Evolutionary conservation across 306 rosid species (phyloP).

Genomic region (Casuarina glauca): DNA sequence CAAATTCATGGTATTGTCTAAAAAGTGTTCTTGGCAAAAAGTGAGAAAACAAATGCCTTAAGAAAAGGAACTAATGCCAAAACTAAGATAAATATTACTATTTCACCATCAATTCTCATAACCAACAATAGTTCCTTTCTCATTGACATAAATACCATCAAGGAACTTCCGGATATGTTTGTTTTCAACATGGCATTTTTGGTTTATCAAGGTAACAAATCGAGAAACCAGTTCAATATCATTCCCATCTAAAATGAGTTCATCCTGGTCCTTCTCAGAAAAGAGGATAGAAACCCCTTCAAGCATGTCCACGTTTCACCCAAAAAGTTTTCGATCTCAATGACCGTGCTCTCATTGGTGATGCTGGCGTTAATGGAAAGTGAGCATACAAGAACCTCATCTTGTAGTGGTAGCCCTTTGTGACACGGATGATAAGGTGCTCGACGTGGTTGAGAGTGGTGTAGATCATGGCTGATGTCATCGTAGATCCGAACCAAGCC

Average conservation of each 20-base stretch:
- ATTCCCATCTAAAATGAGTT: constrained; percentile 68
- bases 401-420: constrained; percentile 85
- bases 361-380: constrained; percentile 89
- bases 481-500: constrained; percentile 71
- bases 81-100: constrained; percentile 8
- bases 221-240: constrained; percentile 81
- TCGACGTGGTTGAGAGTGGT: constrained; percentile 80
- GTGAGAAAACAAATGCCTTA: constrained; percentile 4
- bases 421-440: constrained; percentile 82
- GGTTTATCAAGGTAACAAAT: constrained; percentile 70
- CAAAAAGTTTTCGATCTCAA: constrained; percentile 71
- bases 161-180: constrained; percentile 87
- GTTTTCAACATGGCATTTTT: constrained; percentile 87
- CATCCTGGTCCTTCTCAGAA: constrained; percentile 85
- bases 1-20: constrained; percentile 16
- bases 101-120: constrained; percentile 41
- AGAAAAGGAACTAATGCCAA: constrained; percentile 6
- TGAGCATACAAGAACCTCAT: constrained; percentile 88
- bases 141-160: constrained; percentile 83
- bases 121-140: constrained; percentile 49
- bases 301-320: constrained; percentile 90
- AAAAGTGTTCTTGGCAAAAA: constrained; percentile 19
- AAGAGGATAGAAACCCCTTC: constrained; percentile 59
- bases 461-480: constrained; percentile 78
- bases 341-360: constrained; percentile 35